Conservation (phyloP, 768 basidiomycete species). For the Rhizopogon sp. region DNA sequence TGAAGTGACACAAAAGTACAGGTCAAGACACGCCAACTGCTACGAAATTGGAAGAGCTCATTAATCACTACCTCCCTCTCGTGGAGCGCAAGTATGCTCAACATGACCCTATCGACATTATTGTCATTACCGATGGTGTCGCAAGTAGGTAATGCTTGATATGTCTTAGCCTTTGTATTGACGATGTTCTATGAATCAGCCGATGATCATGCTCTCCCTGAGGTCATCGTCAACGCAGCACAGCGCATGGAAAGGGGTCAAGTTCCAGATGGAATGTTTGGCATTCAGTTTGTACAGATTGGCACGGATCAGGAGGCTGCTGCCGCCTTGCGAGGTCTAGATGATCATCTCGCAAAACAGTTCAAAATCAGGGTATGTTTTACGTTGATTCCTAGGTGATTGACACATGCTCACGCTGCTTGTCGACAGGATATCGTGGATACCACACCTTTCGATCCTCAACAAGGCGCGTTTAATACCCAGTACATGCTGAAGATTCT, state of each 20-base stretch:
- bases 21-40: slow-evolving; percentile 25
- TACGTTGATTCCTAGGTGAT: background rate
- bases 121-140: slow-evolving; percentile 25
- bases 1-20: slow-evolving; percentile 2
- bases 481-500: slow-evolving; percentile 7
- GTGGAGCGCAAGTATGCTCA: slow-evolving; percentile 8
- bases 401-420: background rate
- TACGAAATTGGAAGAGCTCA: slow-evolving; percentile 22
- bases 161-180: background rate
- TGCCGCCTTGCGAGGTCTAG: slow-evolving; percentile 28
- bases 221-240: slow-evolving; percentile 22
- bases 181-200: slow-evolving; percentile 4
- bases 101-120: slow-evolving; percentile 16
- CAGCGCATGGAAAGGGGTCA: slow-evolving; percentile 24
- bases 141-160: slow-evolving; percentile 22
- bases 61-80: slow-evolving; percentile 23
- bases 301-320: slow-evolving; percentile 23
- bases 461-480: slow-evolving; percentile 4
- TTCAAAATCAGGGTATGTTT: slow-evolving; percentile 2
- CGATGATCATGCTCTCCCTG: slow-evolving; percentile 7
- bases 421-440: slow-evolving; percentile 34
- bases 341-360: slow-evolving; percentile 20
- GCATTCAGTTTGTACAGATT: slow-evolving; percentile 36
- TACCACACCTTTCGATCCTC: slow-evolving; percentile 24
- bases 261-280: slow-evolving; percentile 26